phyloP scores from a whole-genome alignment of 2,329 filamentous ascomycete genomes.

The Trichoderma atrobrunneum region DNA sequence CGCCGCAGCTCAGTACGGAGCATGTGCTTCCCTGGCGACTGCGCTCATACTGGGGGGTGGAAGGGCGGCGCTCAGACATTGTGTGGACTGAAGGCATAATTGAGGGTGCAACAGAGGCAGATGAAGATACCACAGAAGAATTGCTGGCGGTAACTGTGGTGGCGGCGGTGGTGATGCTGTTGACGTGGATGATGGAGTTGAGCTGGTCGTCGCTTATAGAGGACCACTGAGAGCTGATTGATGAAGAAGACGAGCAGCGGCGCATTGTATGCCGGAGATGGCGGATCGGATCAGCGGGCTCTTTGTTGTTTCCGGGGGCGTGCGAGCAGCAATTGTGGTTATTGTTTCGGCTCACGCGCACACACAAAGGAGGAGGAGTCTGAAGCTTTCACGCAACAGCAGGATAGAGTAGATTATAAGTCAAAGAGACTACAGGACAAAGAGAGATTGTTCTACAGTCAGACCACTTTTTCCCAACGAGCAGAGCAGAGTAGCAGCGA shows the following conservation, averaged over 20 bases:
- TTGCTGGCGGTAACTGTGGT: conserved; percentile 1
- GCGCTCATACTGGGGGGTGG: conserved; percentile 17
- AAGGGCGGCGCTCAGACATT: conserved; percentile 10
- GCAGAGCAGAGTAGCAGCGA: background rate
- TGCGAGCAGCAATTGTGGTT: background rate
- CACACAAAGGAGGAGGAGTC: background rate
- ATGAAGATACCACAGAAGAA: background rate
- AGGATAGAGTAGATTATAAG: background rate
- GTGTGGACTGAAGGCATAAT: background rate
- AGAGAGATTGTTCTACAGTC: background rate
- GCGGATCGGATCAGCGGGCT: background rate
- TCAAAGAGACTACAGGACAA: no score
- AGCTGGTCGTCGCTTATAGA: conserved; percentile 18
- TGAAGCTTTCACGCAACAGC: background rate
- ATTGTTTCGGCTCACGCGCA: background rate
- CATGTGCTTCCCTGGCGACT: conserved; percentile 29
- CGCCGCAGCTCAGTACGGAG: conserved; percentile 32
- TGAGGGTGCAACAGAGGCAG: background rate
- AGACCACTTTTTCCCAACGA: background rate
- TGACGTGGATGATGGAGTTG: background rate
- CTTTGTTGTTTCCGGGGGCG: background rate
- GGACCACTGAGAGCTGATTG: conserved; percentile 23
- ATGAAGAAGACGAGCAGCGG: conserved; percentile 23
- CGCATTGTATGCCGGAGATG: background rate
- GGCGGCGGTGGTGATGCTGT: background rate